These are phyloP conservation scores for Petunia hybrid DNA, from an alignment of 305 asterid genomes.

Conservation along the genomic window DNA sequence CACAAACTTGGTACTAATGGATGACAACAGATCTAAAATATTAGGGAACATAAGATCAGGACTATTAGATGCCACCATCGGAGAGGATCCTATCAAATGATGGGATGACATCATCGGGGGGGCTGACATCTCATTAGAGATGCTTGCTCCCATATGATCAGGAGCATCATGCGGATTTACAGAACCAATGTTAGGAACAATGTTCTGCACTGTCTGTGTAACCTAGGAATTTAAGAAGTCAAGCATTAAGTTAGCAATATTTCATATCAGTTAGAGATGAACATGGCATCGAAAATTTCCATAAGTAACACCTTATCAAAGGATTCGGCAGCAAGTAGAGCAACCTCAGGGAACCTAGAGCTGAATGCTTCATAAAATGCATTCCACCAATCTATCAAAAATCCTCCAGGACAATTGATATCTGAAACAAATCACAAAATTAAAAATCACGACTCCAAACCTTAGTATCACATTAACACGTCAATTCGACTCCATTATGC, in stretches of 20 bases:
- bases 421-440: slow-evolving; percentile 33
- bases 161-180: slow-evolving; percentile 30
- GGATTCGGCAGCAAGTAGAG: slow-evolving; percentile 22
- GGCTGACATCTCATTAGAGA: slow-evolving; percentile 5
- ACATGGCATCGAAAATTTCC: neutral
- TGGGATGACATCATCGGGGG: too few relatives aligned
- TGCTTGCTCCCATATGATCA: neutral
- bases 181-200: neutral
- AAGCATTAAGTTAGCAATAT: neutral
- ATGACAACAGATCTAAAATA: too few relatives aligned
- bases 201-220: slow-evolving; percentile 27
- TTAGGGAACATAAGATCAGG: too few relatives aligned
- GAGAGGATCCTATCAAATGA: too few relatives aligned
- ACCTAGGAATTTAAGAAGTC: slow-evolving; percentile 38
- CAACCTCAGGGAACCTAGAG: slow-evolving; percentile 13
- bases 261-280: neutral
- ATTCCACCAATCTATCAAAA: slow-evolving; percentile 62
- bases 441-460: neutral
- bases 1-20: too few relatives aligned
- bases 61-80: too few relatives aligned
- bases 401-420: slow-evolving; percentile 47
- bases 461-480: neutral
- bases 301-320: slow-evolving; percentile 39
- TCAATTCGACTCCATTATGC: neutral
- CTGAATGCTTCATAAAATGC: slow-evolving; percentile 51